Conservation (phyloP, 2,329 filamentous ascomycete genomes). For the Davidsoniella virescens region DNA sequence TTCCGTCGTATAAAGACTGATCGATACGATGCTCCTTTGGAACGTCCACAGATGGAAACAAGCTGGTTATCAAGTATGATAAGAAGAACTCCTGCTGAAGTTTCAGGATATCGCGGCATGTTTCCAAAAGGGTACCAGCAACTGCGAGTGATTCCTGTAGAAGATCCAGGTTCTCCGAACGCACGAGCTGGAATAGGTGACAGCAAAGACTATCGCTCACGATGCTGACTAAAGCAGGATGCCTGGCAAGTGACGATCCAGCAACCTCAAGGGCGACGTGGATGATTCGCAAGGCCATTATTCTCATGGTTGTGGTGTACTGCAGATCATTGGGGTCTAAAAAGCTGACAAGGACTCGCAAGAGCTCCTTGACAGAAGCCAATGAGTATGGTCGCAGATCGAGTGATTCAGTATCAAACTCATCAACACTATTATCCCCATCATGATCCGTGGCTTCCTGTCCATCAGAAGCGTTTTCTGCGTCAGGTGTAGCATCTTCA, state of each 20-base stretch:
- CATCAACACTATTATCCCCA: slow-evolving; percentile 13
- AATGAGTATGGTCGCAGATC: slow-evolving; percentile 79
- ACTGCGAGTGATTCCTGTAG: slow-evolving; percentile 86
- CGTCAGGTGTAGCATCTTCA: no score
- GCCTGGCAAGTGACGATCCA: slow-evolving; percentile 82
- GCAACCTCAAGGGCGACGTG: slow-evolving; percentile 94
- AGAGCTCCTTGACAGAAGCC: slow-evolving; percentile 85
- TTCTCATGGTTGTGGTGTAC: slow-evolving; percentile 85
- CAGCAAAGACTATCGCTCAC: slow-evolving; percentile 88
- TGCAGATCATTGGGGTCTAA: slow-evolving; percentile 84
- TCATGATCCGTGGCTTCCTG: background rate
- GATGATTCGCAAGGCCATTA: slow-evolving; percentile 94
- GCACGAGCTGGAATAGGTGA: slow-evolving; percentile 87
- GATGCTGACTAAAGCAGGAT: slow-evolving; percentile 71
- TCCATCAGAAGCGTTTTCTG: no score
- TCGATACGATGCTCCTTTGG: slow-evolving; percentile 82
- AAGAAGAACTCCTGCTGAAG: slow-evolving; percentile 92
- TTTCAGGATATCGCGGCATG: slow-evolving; percentile 79
- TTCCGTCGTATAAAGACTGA: slow-evolving; percentile 77
- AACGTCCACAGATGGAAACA: slow-evolving; percentile 89
- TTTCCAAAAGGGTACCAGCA: slow-evolving; percentile 76
- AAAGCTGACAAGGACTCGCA: slow-evolving; percentile 83
- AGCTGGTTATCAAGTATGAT: slow-evolving; percentile 82
- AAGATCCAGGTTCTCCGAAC: slow-evolving; percentile 91
- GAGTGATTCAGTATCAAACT: slow-evolving; percentile 24